A percentile compares a stretch with the other conserved stretches of the same genome.
Conservation (phyloP, 2,329 filamentous ascomycete species). For the Diaporthe sp. region DNA sequence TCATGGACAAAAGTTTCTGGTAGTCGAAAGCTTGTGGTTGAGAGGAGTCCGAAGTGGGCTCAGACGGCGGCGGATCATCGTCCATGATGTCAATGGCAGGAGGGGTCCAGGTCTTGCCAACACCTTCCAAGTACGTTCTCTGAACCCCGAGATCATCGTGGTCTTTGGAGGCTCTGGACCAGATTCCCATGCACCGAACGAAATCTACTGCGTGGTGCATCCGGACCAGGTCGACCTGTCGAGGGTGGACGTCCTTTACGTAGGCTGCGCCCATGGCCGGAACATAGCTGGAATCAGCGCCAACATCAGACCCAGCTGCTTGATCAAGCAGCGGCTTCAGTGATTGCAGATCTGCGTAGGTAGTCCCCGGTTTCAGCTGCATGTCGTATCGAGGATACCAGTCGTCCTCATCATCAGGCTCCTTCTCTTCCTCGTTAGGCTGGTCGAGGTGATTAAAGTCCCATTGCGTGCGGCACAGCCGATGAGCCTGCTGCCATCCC, state of each 20-base stretch:
- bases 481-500: background rate
- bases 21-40: background rate
- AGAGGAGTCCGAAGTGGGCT: background rate
- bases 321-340: background rate
- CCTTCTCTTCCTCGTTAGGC: background rate
- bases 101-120: background rate
- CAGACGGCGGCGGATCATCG: background rate
- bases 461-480: background rate
- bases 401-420: background rate
- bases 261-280: background rate
- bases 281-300: background rate
- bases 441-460: background rate
- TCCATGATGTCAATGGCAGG: background rate
- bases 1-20: background rate
- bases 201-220: background rate
- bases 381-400: background rate
- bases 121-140: background rate
- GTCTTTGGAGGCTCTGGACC: background rate
- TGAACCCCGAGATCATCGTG: background rate
- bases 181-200: background rate
- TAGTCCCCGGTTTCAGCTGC: background rate
- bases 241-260: background rate
- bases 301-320: background rate
- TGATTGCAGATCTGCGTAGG: background rate
- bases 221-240: background rate